These are phyloP conservation scores for Hypoxylon sp. DNA, from an alignment of 2,329 filamentous ascomycete genomes.

Conservation along the genomic window DNA sequence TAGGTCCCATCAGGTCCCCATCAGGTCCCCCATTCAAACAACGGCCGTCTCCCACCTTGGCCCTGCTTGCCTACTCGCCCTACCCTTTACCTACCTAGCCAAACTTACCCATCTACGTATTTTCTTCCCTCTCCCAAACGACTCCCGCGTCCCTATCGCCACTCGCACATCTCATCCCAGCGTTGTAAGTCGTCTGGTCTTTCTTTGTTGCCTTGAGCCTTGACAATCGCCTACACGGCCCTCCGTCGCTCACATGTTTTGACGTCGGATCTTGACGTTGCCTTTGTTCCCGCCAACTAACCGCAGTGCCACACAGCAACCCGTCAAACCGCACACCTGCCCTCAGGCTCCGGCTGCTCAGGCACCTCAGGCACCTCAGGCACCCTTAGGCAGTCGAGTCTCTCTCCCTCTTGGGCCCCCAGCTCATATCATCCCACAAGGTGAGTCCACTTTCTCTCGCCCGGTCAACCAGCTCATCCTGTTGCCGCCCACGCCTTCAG, in stretches of 20 bases:
- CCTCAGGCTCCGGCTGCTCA: constrained; percentile 7
- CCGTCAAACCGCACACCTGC: constrained; percentile 17
- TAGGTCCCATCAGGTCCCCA: no score
- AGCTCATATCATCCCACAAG: constrained; percentile 32
- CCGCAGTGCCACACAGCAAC: constrained; percentile 21
- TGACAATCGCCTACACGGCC: background rate
- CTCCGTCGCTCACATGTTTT: constrained; percentile 6
- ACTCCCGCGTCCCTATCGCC: constrained; percentile 26
- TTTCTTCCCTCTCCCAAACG: constrained; percentile 30
- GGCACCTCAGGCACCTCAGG: constrained; percentile 12
- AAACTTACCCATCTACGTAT: constrained; percentile 30
- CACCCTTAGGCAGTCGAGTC: constrained; percentile 27
- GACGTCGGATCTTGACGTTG: constrained; percentile 11
- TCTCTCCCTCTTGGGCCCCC: constrained; percentile 2
- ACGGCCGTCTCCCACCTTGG: constrained; percentile 33
- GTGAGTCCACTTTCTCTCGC: constrained; percentile 34
- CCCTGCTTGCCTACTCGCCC: constrained; percentile 16
- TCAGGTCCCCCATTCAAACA: constrained; percentile 37
- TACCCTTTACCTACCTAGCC: constrained; percentile 25
- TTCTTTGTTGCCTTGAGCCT: constrained; percentile 2
- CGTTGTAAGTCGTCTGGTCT: constrained; percentile 20
- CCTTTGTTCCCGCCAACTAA: constrained; percentile 21
- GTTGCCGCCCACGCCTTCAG: background rate
- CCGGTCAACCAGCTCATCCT: background rate
- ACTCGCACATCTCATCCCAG: constrained; percentile 15